phyloP scores from a whole-genome alignment of 208 protist species.

The Trypanosoma melophagium region DNA sequence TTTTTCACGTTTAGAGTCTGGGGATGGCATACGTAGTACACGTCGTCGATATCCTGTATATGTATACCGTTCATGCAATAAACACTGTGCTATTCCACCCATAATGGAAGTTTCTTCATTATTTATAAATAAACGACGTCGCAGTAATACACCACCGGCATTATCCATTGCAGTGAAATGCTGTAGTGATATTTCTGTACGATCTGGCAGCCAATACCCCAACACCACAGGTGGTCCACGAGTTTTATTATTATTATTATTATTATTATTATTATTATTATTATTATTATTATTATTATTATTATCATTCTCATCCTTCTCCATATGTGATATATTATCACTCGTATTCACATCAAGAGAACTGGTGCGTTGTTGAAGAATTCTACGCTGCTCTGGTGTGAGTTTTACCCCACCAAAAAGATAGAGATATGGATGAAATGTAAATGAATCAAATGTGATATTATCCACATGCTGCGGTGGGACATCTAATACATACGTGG shows the following conservation, averaged over 20 bases:
- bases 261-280: not conserved
- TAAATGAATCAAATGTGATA: conserved; percentile 28
- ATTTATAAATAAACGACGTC: conserved; percentile 42
- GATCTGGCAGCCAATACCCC: conserved; percentile 57
- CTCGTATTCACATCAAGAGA: conserved; percentile 19
- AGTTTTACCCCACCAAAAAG: conserved; percentile 36
- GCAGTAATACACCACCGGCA: conserved; percentile 46
- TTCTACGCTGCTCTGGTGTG: conserved; percentile 21
- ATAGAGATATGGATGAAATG: conserved; percentile 28
- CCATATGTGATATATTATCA: conserved; percentile 26
- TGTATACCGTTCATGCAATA: conserved; percentile 27
- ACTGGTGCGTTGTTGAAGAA: conserved; percentile 26
- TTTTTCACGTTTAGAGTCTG: not conserved
- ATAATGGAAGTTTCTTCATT: conserved; percentile 28
- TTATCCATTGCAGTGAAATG: conserved; percentile 47
- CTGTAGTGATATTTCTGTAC: conserved; percentile 7
- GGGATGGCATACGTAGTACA: conserved; percentile 9
- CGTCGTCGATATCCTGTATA: conserved; percentile 27
- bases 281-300: not conserved
- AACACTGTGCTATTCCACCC: conserved; percentile 44
- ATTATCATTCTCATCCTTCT: not conserved
- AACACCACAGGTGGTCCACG: conserved; percentile 30
- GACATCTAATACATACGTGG: conserved; percentile 3
- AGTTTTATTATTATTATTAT: conserved; percentile 22
- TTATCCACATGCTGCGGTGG: conserved; percentile 52